A percentile compares a stretch with the other conserved stretches of the same genome.
Evolutionary conservation across 495 filamentous ascomycete species (phyloP).

Genomic region (Recurvomyces mirabilis): DNA sequence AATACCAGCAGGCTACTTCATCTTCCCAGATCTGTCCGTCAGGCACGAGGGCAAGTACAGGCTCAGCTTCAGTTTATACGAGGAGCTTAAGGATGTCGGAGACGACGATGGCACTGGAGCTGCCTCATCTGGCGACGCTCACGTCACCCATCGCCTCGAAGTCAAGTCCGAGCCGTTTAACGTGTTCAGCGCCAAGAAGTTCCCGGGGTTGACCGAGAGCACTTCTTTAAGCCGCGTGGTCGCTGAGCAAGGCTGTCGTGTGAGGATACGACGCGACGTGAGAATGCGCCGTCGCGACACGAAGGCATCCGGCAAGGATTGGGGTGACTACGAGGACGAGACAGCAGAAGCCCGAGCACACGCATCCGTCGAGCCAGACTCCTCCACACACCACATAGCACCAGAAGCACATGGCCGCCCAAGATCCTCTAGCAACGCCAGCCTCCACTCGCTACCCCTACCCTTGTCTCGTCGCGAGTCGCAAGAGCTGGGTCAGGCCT

Average conservation of each 20-base stretch:
- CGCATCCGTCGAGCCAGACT: conserved; percentile 50
- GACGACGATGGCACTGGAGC: conserved; percentile 17
- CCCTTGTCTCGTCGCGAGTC: conserved; percentile 37
- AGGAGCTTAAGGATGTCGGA: conserved; percentile 55
- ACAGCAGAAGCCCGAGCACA: conserved; percentile 43
- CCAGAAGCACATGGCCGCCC: conserved; percentile 42
- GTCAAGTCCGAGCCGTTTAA: conserved; percentile 79
- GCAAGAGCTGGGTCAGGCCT: conserved; percentile 31
- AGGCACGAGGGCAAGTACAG: conserved; percentile 89
- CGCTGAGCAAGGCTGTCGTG: conserved; percentile 93
- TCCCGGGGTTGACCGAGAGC: conserved; percentile 86
- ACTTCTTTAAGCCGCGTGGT: conserved; percentile 80
- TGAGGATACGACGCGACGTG: conserved; percentile 92
- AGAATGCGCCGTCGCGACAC: conserved; percentile 84
- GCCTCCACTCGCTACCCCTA: conserved; percentile 30
- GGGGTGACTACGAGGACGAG: conserved; percentile 57
- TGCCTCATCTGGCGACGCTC: conserved; percentile 28
- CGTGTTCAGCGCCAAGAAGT: conserved; percentile 97
- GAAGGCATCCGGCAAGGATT: conserved; percentile 42
- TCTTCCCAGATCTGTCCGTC: conserved; percentile 95
- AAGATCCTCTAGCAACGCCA: conserved; percentile 65
- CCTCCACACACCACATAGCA: conserved; percentile 33
- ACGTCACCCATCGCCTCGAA: conserved; percentile 63
- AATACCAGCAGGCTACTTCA: conserved; percentile 84
- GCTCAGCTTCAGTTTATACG: conserved; percentile 83